Evolutionary conservation across 2,329 filamentous ascomycete species (phyloP), one percentile per base, ranked within the genome.

Genomic region (Fusarium sp.): DNA sequence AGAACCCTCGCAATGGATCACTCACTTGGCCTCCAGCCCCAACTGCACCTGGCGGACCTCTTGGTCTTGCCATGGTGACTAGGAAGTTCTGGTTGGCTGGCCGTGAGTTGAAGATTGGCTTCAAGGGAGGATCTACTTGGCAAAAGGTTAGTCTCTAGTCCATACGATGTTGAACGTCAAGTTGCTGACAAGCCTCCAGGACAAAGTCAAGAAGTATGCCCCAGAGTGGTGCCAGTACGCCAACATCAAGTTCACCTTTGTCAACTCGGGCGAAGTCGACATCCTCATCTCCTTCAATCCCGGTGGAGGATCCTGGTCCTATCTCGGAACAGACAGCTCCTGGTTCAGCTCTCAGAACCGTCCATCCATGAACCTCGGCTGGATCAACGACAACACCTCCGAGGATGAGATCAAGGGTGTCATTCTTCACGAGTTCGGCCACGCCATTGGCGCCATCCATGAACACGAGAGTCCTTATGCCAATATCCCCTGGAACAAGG

Each of bases 401-500:
- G 60, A 63, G n/a, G 38, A 52, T 37, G 43, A 52, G 17, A 35
- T 63, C n/a, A 32, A 32, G 20, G 32, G 40, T 2, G 60, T 60
- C 57, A 43, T 60, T 40, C 57, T 60, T 14, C 60, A 63, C 60
- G 60, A 63, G 43, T 63, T 63, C 14, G 45, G 60, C n/a, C 60
- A 63, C 32, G 60, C 60, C 20, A 32, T 63, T 33, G 60, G 60
- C 1, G 43, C 40, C 43, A 22, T 52, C 14, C 60, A 63, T 10
- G 60, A 63, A 33, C 60, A 63, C 17, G 27, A 63, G 60, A 52
- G 40, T 9, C 60, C 60, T n/a, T 37, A 37, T 15, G 62, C 47
- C 2, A 15, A 37, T 6, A 68, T 71, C 45, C 45, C 37, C 1
- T 73, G 70, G 70, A 68, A 73, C 63, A 57, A 67, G 30, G 40